Conservation (phyloP, 352 stramenopile species). For the Globisporangium parvum region DNA sequence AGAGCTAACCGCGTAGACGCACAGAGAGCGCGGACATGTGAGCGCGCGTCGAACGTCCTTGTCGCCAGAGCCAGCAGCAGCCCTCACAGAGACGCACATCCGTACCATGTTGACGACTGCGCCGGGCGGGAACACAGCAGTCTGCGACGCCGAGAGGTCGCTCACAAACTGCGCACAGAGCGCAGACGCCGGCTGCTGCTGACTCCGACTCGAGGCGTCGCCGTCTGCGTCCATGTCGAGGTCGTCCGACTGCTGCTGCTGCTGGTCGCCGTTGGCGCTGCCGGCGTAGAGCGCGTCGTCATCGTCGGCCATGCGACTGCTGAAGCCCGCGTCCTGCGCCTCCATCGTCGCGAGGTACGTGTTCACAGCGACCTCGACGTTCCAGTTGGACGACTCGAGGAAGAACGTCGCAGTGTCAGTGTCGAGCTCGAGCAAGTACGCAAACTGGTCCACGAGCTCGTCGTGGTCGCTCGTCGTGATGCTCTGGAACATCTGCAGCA, state of each 20-base stretch:
- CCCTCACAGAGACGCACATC: not conserved
- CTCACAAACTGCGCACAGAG: slow-evolving; percentile 58
- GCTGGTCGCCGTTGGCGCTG: not conserved
- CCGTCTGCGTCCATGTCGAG: slow-evolving; percentile 52
- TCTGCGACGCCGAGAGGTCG: slow-evolving; percentile 57
- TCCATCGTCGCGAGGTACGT: slow-evolving; percentile 73
- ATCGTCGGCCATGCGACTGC: slow-evolving; percentile 16
- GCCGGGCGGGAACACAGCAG: slow-evolving; percentile 41
- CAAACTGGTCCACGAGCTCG: slow-evolving; percentile 81
- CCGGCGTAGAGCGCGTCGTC: slow-evolving; percentile 43
- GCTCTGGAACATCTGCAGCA: slow-evolving; percentile 85
- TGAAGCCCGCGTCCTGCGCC: slow-evolving; percentile 3
- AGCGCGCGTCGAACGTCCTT: too few relatives aligned
- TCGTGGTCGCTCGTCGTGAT: slow-evolving; percentile 85
- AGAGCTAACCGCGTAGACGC: slow-evolving; percentile 29
- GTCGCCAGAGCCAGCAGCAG: too few relatives aligned
- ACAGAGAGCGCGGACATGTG: slow-evolving; percentile 5
- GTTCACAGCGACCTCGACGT: slow-evolving; percentile 80
- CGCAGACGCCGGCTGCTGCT: slow-evolving; percentile 15
- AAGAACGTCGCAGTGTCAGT: slow-evolving; percentile 72
- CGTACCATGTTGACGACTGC: slow-evolving; percentile 56
- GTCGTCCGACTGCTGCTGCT: slow-evolving; percentile 20
- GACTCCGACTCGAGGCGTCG: slow-evolving; percentile 6
- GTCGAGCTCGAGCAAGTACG: slow-evolving; percentile 66
- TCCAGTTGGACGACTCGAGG: slow-evolving; percentile 86